Evolutionary conservation across 2,329 filamentous ascomycete species (phyloP), one percentile per base, ranked within the genome.

Genomic region (Calonectria pseudoreteaudii): DNA sequence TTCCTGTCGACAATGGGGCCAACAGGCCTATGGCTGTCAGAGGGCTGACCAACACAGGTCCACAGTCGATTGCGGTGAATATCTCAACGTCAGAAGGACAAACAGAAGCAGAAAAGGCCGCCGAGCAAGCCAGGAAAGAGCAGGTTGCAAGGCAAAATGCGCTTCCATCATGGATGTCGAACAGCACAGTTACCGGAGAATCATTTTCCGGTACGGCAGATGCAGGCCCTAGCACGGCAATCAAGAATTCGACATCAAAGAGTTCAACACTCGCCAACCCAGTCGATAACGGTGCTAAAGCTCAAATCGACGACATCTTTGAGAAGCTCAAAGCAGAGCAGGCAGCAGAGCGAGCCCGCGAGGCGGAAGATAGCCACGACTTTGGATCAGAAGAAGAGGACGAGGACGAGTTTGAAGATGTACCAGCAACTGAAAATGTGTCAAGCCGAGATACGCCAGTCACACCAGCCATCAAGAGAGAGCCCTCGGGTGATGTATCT

Each of bases 81-180:
- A 93, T 95, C 74, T 93, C 92, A 23, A 91, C 91, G 11, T 89
- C 88, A 28, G 90, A 91, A 64, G 92, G 93, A 16, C 92, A 90
- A 8, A 91, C 91, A 14, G 92, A 93, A 77, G 93, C 92, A 66
- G 92, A 94, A 79, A 90, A 90, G 81, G 90, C 90, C 44, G 91
- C 91, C 41, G 93, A 94, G 79, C 87, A 89, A 72, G 89, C 88
- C n/a, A 88, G 89, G 58, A 93, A 92, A 81, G 92, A 93, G 80
- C 91, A 91, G 82, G 87, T 92, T 75, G 91, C 92, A 2, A 87
- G 88, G 77, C 92, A 94, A 80, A 95, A 95, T 80, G 92, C 91
- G 10, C 84, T 95, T 74, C 93, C 93, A 2, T 86, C 88, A 11
- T 95, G 93, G 92, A 94, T 94, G 85, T 91, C 91, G 0, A 90